phyloP scores from a whole-genome alignment of 345 rosid genomes.

The Eutrema yunnanense region DNA sequence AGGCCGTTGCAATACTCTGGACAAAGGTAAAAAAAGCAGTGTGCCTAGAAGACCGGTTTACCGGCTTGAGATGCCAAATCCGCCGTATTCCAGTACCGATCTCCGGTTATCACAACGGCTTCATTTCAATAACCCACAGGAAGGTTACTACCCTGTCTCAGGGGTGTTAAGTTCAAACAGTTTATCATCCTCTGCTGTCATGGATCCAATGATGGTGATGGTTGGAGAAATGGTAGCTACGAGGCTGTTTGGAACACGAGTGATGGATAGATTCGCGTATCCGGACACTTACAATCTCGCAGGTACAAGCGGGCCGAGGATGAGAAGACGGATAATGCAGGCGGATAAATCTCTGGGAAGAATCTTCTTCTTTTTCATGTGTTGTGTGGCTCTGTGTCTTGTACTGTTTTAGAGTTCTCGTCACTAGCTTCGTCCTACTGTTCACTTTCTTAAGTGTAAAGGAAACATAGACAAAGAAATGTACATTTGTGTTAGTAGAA shows the following conservation, averaged over 20 bases:
- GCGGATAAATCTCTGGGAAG: slow-evolving; percentile 69
- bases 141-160: slow-evolving; percentile 33
- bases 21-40: slow-evolving; percentile 20
- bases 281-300: slow-evolving; percentile 51
- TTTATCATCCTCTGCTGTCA: slow-evolving; percentile 26
- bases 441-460: not conserved
- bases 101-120: slow-evolving; percentile 27
- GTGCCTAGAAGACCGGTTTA: slow-evolving; percentile 44
- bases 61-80: slow-evolving; percentile 28
- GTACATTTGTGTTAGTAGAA: not conserved
- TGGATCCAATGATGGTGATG: slow-evolving; percentile 53
- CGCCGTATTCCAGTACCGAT: not conserved
- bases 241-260: slow-evolving; percentile 52
- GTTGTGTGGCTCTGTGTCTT: slow-evolving; percentile 63
- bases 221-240: slow-evolving; percentile 61
- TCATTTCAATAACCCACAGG: slow-evolving; percentile 27
- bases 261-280: slow-evolving; percentile 39
- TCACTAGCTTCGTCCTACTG: not conserved
- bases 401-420: slow-evolving; percentile 47
- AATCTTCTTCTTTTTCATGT: slow-evolving; percentile 64
- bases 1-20: slow-evolving; percentile 34
- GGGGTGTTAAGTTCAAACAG: slow-evolving; percentile 36
- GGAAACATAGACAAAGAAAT: not conserved
- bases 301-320: slow-evolving; percentile 47
- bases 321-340: slow-evolving; percentile 68